Evolutionary conservation across 768 basidiomycete species (phyloP).

Genomic region (Mycena latifolia): DNA sequence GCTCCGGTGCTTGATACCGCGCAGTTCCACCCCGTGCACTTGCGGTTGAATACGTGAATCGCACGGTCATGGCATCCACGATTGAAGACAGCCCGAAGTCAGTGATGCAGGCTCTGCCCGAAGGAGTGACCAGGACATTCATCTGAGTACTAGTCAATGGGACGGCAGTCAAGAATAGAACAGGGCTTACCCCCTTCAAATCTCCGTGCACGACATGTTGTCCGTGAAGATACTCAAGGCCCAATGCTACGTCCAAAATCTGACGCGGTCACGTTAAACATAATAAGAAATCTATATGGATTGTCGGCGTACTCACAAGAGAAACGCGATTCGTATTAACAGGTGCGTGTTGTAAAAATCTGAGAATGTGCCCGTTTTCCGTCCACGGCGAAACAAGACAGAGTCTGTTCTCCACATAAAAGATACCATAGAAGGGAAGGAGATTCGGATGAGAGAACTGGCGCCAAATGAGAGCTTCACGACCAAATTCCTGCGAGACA

Average conservation of each 20-base stretch:
- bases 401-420: slow-evolving; percentile 26
- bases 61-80: slow-evolving; percentile 19
- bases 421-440: slow-evolving; percentile 35
- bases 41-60: slow-evolving; percentile 26
- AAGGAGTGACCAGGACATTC: slow-evolving; percentile 37
- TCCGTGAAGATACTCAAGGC: slow-evolving; percentile 29
- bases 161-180: neutral
- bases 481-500: slow-evolving; percentile 28
- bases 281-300: neutral
- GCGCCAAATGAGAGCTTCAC: slow-evolving; percentile 37
- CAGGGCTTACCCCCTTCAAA: slow-evolving; percentile 37
- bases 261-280: neutral
- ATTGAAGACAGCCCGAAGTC: slow-evolving; percentile 36
- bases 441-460: slow-evolving; percentile 38
- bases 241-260: slow-evolving; percentile 1
- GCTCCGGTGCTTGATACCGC: slow-evolving; percentile 29
- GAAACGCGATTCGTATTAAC: neutral
- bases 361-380: slow-evolving; percentile 4
- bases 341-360: slow-evolving; percentile 6
- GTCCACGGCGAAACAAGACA: slow-evolving; percentile 32
- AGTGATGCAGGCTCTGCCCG: slow-evolving; percentile 29
- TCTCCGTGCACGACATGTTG: slow-evolving; percentile 35
- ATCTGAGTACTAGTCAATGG: slow-evolving; percentile 6
- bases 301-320: neutral
- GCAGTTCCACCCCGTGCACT: slow-evolving; percentile 21